Percentiles rank a stretch among this genome's conserved stretches.
These are phyloP conservation scores for Dentipellis sp. DNA, from an alignment of 768 basidiomycete species.

Conservation along the genomic window DNA sequence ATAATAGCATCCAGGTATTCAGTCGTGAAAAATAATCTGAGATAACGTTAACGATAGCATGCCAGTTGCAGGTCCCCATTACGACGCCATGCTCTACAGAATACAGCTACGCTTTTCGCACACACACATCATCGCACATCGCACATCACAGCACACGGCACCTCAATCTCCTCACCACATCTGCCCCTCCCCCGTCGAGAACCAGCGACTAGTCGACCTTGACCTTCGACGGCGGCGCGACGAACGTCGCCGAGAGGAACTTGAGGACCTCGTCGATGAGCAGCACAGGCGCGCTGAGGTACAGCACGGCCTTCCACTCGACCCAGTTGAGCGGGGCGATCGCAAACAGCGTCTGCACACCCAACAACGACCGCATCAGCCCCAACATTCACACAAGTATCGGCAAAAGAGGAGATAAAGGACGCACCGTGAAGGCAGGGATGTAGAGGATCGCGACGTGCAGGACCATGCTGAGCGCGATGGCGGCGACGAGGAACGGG, in stretches of 20 bases:
- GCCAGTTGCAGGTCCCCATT: not conserved
- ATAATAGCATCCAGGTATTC: no score
- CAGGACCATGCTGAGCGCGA: conserved; percentile 83
- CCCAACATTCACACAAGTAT: not conserved
- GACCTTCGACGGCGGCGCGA: conserved; percentile 48
- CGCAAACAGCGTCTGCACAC: conserved; percentile 65
- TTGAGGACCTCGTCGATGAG: conserved; percentile 89
- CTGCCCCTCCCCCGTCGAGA: no score
- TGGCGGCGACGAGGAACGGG: conserved; percentile 82
- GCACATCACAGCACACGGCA: not conserved
- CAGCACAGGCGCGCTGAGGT: conserved; percentile 81
- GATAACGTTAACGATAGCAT: not conserved
- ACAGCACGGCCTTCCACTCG: conserved; percentile 93
- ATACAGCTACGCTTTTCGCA: not conserved
- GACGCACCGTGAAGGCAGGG: conserved; percentile 85
- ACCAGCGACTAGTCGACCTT: conserved; percentile 29
- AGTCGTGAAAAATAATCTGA: no score
- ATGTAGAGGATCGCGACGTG: conserved; percentile 96
- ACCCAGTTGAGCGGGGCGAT: conserved; percentile 90
- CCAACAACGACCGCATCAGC: not conserved
- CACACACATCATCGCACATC: not conserved
- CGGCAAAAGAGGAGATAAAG: not conserved
- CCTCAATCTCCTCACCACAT: not conserved
- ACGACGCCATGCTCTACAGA: not conserved
- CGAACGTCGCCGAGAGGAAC: conserved; percentile 56